Conservation (phyloP, 352 stramenopile species). For the Globisporangium heterothallicum region DNA sequence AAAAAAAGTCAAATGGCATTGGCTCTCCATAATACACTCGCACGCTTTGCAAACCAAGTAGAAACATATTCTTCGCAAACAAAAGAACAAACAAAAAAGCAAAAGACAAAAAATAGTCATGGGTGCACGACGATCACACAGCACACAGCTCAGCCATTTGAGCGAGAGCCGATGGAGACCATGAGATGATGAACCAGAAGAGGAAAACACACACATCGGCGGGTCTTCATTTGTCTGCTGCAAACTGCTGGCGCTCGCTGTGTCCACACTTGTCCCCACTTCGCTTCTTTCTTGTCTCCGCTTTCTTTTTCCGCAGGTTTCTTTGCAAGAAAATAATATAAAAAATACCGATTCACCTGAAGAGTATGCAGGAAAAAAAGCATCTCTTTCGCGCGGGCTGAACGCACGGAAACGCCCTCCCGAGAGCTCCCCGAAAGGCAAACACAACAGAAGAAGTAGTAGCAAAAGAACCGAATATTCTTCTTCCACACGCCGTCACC, state of each 20-base stretch:
- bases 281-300: background rate
- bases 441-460: slow-evolving; percentile 16
- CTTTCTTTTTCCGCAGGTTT: background rate
- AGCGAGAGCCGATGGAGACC: background rate
- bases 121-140: background rate
- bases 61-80: background rate
- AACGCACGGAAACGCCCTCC: slow-evolving; percentile 2
- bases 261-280: background rate
- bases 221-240: slow-evolving; percentile 3
- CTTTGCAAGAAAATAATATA: background rate
- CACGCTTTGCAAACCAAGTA: background rate
- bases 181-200: background rate
- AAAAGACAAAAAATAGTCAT: slow-evolving; percentile 5
- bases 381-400: slow-evolving; percentile 1
- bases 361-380: background rate
- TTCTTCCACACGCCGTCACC: slow-evolving; percentile 7
- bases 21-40: background rate
- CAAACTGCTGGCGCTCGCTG: background rate
- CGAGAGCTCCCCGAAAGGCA: slow-evolving; percentile 6
- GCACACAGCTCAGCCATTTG: background rate
- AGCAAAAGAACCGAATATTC: slow-evolving; percentile 22
- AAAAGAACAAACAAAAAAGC: slow-evolving; percentile 4
- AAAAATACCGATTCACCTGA: slow-evolving; percentile 2
- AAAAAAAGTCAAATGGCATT: background rate
- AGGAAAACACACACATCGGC: background rate